A percentile compares a stretch with the other conserved stretches of the same genome.
Conservation (phyloP, 2,329 filamentous ascomycete species). For the Lachnellula subtilissima region DNA sequence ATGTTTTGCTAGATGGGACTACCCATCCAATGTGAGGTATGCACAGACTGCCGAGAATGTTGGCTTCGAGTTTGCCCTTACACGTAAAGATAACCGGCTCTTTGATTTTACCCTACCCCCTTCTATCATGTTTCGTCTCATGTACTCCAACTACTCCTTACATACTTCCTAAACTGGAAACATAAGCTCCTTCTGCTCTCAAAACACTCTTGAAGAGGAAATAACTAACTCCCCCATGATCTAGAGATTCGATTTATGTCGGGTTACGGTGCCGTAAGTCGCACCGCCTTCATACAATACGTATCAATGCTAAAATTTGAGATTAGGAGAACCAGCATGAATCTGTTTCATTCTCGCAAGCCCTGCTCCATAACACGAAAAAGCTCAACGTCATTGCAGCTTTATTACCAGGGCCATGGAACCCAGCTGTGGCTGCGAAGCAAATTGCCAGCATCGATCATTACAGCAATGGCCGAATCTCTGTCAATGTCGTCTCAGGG, state of each 20-base stretch:
- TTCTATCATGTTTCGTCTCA: too few relatives aligned
- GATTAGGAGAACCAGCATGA: constrained; percentile 43
- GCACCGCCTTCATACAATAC: background rate
- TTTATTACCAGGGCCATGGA: constrained; percentile 46
- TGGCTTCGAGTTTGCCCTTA: constrained; percentile 48
- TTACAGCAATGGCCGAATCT: constrained; percentile 46
- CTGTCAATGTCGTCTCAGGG: constrained; percentile 48
- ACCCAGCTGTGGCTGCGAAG: constrained; percentile 48
- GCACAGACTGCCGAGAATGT: constrained; percentile 43
- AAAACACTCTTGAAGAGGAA: too few relatives aligned
- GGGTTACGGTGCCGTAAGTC: constrained; percentile 39
- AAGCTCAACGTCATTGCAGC: constrained; percentile 48
- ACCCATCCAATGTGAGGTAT: constrained; percentile 44
- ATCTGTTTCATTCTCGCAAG: constrained; percentile 48
- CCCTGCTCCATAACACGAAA: constrained; percentile 42
- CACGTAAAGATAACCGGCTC: constrained; percentile 21
- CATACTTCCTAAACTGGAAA: too few relatives aligned
- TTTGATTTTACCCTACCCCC: too few relatives aligned
- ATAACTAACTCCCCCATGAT: too few relatives aligned
- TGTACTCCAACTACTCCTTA: too few relatives aligned
- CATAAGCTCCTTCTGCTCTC: too few relatives aligned
- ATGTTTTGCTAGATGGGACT: constrained; percentile 36
- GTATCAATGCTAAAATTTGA: background rate
- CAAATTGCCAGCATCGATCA: constrained; percentile 50
- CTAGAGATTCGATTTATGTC: constrained; percentile 47